Conservation (phyloP, 2,329 filamentous ascomycete species). For the Aphanocladium album region DNA sequence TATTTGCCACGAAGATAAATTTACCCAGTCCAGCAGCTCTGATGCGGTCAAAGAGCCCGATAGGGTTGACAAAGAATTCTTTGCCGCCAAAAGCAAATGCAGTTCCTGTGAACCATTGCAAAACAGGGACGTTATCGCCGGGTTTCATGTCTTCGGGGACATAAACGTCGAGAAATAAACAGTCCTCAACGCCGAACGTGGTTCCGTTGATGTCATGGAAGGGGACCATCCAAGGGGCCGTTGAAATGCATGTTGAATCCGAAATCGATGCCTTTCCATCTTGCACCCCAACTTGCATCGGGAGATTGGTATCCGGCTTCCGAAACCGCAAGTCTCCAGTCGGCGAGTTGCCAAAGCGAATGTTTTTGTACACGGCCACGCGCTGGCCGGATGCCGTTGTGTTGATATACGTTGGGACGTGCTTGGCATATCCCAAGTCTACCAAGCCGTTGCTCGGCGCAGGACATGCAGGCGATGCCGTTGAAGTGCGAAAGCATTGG, state of each 20-base stretch:
- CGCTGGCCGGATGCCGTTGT: constrained; percentile 17
- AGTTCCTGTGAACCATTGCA: constrained; percentile 18
- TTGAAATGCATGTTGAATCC: constrained; percentile 16
- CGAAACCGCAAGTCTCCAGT: constrained; percentile 22
- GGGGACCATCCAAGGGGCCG: constrained; percentile 14
- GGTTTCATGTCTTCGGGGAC: constrained; percentile 17
- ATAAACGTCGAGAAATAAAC: constrained; percentile 20
- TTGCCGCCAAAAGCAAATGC: constrained; percentile 20
- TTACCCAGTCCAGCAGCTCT: constrained; percentile 8
- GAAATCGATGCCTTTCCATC: constrained; percentile 10
- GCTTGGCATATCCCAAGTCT: constrained; percentile 17
- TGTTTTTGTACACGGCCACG: constrained; percentile 22
- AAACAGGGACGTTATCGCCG: constrained; percentile 18
- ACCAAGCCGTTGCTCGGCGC: not conserved
- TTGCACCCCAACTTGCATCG: constrained; percentile 14
- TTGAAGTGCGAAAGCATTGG: not conserved
- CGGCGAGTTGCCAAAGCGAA: constrained; percentile 21
- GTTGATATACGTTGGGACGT: constrained; percentile 18
- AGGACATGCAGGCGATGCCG: not conserved
- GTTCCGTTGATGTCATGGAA: constrained; percentile 18
- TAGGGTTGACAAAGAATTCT: constrained; percentile 15
- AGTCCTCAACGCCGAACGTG: constrained; percentile 19
- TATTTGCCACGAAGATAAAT: constrained; percentile 20
- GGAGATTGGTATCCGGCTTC: constrained; percentile 15
- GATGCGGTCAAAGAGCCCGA: constrained; percentile 19